Base-by-base conservation (phyloP, 2,329 filamentous ascomycete species). In the Zelopaecilomyces penicillatus region DNA sequence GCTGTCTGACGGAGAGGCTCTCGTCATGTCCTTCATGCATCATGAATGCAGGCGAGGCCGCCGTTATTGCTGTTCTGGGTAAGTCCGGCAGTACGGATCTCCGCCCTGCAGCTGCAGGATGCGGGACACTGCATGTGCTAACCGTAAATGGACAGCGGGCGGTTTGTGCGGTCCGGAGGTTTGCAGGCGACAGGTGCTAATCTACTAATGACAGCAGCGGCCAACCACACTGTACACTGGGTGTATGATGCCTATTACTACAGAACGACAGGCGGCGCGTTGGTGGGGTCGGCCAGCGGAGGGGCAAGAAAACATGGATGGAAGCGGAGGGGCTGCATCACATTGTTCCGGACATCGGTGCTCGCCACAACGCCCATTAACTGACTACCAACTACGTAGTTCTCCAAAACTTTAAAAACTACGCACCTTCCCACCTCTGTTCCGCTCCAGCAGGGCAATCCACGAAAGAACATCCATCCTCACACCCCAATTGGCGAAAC, bases 61-160 rank as follows among this genome's bases (percentile, higher is more conserved):
- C 19, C 19, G 19, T 19, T 19, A 37, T 40, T 46, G 7, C 52
- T 44, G 34, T 11, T 47, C 53, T 50, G 40, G 52, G 52, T 26
- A 54, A 48, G 50, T 54, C 52, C 52, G 52, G 40, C n/a, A 11
- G 8, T 39, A 38, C 33, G 50, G 38, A 38, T 27, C 40, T 19
- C 36, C 39, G 9, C 31, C 32, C 49, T 50, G 45, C 50, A 47
- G 43, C 37, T 45, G 50, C 45, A 36, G 44, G 42, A 48, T 33
- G 43, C 41, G 38, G 46, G 44, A 44, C 45, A 30, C n/a, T 50
- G 50, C 52, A 52, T 49, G 41, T 47, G 45, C 42, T 27, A 19
- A 6, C n/a, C 30, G 12, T 39, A 19, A n/a, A 29, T 43, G 26
- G 39, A 19, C 19, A 19, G 19, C 19, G 19, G 19, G 19, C 19